phyloP scores from a whole-genome alignment of 768 basidiomycete genomes.

The Leccinum pellstonianum region DNA sequence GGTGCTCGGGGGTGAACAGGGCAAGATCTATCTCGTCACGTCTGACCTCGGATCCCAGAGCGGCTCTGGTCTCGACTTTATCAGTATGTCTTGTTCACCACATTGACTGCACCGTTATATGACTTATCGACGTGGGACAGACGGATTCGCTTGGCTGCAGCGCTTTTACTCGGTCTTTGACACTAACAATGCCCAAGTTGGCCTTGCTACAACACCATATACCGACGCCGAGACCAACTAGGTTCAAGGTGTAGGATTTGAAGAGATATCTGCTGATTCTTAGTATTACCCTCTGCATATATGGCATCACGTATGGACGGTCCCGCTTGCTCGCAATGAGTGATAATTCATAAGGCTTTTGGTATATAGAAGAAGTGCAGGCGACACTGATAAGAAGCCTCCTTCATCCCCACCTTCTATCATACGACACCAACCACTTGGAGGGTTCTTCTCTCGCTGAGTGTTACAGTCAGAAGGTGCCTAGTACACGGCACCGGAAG shows the following conservation, averaged over 20 bases:
- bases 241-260: not conserved
- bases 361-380: not conserved
- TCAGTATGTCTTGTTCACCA: conserved; percentile 42
- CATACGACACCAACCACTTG: no score
- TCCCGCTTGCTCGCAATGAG: not conserved
- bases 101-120: not conserved
- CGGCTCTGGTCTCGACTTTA: conserved; percentile 64
- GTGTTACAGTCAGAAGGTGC: no score
- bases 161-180: conserved; percentile 60
- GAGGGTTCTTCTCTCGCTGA: no score
- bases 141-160: conserved; percentile 58
- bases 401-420: no score
- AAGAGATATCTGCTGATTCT: not conserved
- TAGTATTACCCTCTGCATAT: not conserved
- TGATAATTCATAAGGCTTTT: not conserved
- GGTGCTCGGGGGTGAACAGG: conserved; percentile 50
- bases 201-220: conserved; percentile 33
- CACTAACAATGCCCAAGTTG: conserved; percentile 28
- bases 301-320: not conserved
- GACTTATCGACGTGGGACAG: conserved; percentile 27
- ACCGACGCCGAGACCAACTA: conserved; percentile 36
- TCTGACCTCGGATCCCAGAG: conserved; percentile 49
- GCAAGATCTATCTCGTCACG: conserved; percentile 54
- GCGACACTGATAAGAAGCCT: no score
- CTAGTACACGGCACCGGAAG: no score